phyloP scores from a whole-genome alignment of 108 stramenopile genomes.

The Discostella pseudostelligera region DNA sequence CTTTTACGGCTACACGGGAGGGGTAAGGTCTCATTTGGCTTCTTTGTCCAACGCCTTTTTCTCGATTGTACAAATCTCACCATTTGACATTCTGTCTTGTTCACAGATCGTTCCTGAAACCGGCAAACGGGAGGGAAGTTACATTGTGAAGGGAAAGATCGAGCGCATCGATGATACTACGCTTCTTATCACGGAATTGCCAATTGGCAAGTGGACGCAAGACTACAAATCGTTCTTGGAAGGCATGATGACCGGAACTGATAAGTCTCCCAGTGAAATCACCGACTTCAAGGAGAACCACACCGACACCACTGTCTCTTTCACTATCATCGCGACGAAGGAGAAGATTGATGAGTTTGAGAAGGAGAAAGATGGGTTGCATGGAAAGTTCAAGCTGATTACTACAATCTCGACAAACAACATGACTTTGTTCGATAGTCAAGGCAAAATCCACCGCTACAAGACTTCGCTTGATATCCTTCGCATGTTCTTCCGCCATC shows the following conservation, averaged over 20 bases:
- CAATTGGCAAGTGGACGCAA: constrained; percentile 96
- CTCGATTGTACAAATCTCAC: constrained; percentile 9
- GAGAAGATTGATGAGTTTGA: constrained; percentile 85
- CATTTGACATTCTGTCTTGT: not conserved
- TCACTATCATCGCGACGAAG: constrained; percentile 81
- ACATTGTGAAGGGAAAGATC: constrained; percentile 67
- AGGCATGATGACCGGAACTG: constrained; percentile 53
- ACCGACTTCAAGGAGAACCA: constrained; percentile 97
- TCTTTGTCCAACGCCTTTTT: too few relatives aligned
- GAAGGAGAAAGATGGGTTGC: constrained; percentile 75
- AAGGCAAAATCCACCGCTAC: constrained; percentile 87
- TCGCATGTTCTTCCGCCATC: constrained; percentile 82
- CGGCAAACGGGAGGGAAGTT: constrained; percentile 58
- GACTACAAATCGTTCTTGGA: constrained; percentile 94
- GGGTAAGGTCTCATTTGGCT: too few relatives aligned
- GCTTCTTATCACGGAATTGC: constrained; percentile 91
- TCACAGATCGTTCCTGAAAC: constrained; percentile 45
- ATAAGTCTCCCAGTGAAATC: constrained; percentile 67
- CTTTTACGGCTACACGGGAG: constrained; percentile 88
- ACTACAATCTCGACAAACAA: constrained; percentile 84
- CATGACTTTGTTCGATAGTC: constrained; percentile 93
- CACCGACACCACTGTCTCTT: constrained; percentile 95
- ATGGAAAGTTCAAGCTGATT: constrained; percentile 94
- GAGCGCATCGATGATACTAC: constrained; percentile 82
- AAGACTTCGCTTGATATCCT: constrained; percentile 72